Base-by-base conservation (phyloP, 306 rosid species). In the Cicer bijugum region DNA sequence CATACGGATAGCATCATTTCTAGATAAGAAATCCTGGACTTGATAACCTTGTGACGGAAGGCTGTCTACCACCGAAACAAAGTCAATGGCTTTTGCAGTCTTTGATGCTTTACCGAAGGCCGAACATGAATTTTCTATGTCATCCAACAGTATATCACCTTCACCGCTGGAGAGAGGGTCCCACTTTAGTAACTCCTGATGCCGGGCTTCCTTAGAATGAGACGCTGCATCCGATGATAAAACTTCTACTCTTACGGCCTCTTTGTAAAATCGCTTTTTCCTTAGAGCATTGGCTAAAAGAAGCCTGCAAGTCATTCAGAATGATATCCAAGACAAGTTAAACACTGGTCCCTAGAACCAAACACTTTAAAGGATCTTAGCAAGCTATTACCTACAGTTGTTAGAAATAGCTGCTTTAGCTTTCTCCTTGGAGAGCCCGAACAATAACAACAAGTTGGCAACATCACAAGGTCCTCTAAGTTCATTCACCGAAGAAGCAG, bases 401-500 rank as follows among this genome's bases (percentile, higher is more conserved):
- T 85, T 91, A 39, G 97, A 94, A 59, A 87, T 67, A 66, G 97
- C 90, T 47, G 81, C 91, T 84, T 91, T 91, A 67, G 97, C 99
- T 57, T 78, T 82, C 78, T 91, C 93, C 80, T 78, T 81, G 52
- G 91, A 86, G 19, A 89, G 86, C 76, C 96, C 95, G 39, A 94
- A 86, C 84, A 94, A 69, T 66, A 83, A 88, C 46, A 88, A 85
- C 75, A 94, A 80, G 73, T 94, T 94, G 10, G 93, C 90, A 78
- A 90, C 97, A 76, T 94, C 99, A 79, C 85, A 82, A 12, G 99
- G 96, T 48, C 99, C 99, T 80, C 97, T 87, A 47, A 94, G 77
- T 74, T 83, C 95, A 88, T 83, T 88, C 35, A 85, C 96, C 8
- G 90, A 74, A 39, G 88, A 68, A 68, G 96, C 93, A 65, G 84